Evolutionary conservation across 1,284 basidiomycete genomes (phyloP).

Genomic region (Albatrellus sp.): DNA sequence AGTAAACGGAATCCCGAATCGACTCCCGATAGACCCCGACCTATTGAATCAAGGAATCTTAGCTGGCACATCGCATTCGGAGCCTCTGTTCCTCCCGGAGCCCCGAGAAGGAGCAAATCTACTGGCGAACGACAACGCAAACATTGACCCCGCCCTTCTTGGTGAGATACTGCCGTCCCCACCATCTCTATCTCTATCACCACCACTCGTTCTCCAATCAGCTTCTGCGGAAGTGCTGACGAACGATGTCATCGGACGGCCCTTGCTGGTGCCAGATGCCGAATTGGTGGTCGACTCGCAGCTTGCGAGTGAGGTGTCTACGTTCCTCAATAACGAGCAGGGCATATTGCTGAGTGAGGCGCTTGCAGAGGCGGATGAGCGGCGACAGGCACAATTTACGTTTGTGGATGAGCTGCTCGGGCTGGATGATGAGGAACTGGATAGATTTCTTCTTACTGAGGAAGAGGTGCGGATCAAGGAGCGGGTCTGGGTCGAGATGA

Average conservation of each 20-base stretch:
- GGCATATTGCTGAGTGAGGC: slow-evolving; percentile 42
- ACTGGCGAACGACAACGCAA: slow-evolving; percentile 18
- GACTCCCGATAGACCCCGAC: slow-evolving; percentile 26
- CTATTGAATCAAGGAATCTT: slow-evolving; percentile 36
- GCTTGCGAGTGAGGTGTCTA: slow-evolving; percentile 54
- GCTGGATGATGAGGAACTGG: slow-evolving; percentile 89
- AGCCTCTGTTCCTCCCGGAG: slow-evolving; percentile 25
- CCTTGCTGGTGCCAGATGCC: background rate
- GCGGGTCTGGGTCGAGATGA: slow-evolving; percentile 94
- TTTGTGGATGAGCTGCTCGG: slow-evolving; percentile 60
- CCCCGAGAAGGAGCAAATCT: slow-evolving; percentile 9
- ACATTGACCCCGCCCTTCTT: slow-evolving; percentile 51
- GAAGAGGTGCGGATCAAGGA: slow-evolving; percentile 88
- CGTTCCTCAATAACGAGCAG: slow-evolving; percentile 46
- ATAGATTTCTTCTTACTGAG: slow-evolving; percentile 72
- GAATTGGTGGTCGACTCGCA: slow-evolving; percentile 40
- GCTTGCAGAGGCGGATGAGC: slow-evolving; percentile 50
- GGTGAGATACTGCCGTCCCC: slow-evolving; percentile 14
- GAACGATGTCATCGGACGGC: slow-evolving; percentile 15
- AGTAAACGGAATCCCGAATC: slow-evolving; percentile 9
- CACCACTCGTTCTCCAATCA: background rate
- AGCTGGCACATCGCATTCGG: slow-evolving; percentile 19
- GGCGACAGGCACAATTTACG: slow-evolving; percentile 37
- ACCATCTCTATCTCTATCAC: slow-evolving; percentile 11
- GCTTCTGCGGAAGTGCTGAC: slow-evolving; percentile 7